These are phyloP conservation scores for Agaricales sp. DNA, from an alignment of 1,284 basidiomycete species.

Conservation along the genomic window DNA sequence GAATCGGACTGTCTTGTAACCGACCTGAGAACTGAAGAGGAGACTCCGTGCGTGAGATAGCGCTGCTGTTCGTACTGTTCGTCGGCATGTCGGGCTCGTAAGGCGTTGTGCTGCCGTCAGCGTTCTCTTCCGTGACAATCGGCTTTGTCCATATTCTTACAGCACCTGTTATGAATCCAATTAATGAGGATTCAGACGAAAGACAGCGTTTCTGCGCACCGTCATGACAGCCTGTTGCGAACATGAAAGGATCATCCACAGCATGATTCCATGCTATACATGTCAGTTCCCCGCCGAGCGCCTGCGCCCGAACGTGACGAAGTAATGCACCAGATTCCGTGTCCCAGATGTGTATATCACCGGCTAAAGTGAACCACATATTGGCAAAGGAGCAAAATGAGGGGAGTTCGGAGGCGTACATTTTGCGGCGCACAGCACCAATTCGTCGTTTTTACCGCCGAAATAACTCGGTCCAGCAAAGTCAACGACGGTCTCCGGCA, in stretches of 20 bases:
- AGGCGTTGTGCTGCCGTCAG: neutral
- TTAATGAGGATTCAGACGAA: neutral
- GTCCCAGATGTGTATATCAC: constrained; percentile 80
- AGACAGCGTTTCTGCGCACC: constrained; percentile 27
- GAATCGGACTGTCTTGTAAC: neutral
- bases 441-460: constrained; percentile 65
- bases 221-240: constrained; percentile 70
- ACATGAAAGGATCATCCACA: constrained; percentile 61
- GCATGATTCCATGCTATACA: constrained; percentile 70
- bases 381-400: constrained; percentile 1
- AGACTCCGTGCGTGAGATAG: neutral
- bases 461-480: constrained; percentile 75
- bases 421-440: constrained; percentile 70
- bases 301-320: constrained; percentile 52
- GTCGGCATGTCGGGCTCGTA: neutral
- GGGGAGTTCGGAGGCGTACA: constrained; percentile 23
- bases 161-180: constrained; percentile 16
- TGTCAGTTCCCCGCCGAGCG: constrained; percentile 55
- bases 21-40: neutral
- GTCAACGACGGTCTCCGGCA: constrained; percentile 57
- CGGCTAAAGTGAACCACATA: too few relatives aligned
- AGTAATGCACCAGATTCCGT: constrained; percentile 59
- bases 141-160: constrained; percentile 58
- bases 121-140: constrained; percentile 1
- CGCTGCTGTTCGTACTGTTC: neutral